Percentiles rank a stretch among this genome's conserved stretches.
Evolutionary conservation across 352 stramenopile genomes (phyloP).

Genomic region (Phytophthora melonis): DNA sequence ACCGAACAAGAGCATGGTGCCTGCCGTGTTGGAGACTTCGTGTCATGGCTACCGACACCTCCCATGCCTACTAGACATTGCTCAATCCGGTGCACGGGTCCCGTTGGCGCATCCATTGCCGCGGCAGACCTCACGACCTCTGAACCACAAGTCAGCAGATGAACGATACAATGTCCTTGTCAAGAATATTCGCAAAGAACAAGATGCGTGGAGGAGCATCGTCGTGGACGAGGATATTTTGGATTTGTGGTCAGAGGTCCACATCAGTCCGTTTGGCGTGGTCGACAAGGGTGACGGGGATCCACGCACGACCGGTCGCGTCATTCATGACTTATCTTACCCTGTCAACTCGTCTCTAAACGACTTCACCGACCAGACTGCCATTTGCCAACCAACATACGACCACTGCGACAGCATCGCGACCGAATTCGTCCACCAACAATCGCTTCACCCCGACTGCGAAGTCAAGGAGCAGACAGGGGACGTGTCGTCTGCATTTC

Average conservation of each 20-base stretch:
- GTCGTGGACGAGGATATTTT: constrained; percentile 10
- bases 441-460: not conserved
- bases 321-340: constrained; percentile 33
- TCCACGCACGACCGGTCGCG: not conserved
- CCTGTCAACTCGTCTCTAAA: constrained; percentile 21
- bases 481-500: constrained; percentile 19
- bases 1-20: not conserved
- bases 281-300: constrained; percentile 18
- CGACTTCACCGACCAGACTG: constrained; percentile 6
- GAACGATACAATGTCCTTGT: constrained; percentile 10
- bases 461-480: constrained; percentile 15
- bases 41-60: constrained; percentile 6
- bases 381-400: constrained; percentile 1
- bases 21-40: not conserved
- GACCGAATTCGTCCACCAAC: constrained; percentile 1
- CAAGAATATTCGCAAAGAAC: constrained; percentile 10
- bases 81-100: not conserved
- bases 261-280: constrained; percentile 26
- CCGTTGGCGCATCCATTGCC: not conserved
- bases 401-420: constrained; percentile 10
- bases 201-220: constrained; percentile 7
- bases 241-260: constrained; percentile 6
- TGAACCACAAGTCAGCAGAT: not conserved
- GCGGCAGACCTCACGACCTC: not conserved
- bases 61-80: not conserved